Evolutionary conservation across 495 filamentous ascomycete genomes (phyloP).

Genomic region (Neurospora hispaniola): DNA sequence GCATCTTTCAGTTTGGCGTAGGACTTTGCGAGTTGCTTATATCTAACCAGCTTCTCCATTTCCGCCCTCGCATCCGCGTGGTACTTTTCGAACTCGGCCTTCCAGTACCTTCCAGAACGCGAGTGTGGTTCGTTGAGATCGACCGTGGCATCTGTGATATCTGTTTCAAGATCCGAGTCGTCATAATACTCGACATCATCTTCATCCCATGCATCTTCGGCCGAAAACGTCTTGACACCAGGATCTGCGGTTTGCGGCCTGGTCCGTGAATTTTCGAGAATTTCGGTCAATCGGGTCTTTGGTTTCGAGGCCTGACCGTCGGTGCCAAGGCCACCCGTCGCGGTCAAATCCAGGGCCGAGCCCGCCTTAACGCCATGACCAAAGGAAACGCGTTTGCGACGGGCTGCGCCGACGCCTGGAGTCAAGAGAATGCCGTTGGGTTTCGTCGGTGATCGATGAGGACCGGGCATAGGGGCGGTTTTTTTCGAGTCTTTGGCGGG

Average conservation of each 20-base stretch:
- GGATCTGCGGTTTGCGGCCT: conserved; percentile 11
- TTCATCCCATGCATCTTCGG: conserved; percentile 34
- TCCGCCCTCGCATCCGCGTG: conserved; percentile 67
- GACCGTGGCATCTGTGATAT: conserved; percentile 58
- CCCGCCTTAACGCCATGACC: conserved; percentile 45
- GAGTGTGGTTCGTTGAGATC: conserved; percentile 76
- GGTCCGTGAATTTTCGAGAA: conserved; percentile 33
- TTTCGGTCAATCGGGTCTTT: conserved; percentile 46
- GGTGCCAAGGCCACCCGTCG: conserved; percentile 39
- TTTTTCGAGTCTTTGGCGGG: conserved; percentile 34
- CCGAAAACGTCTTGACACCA: conserved; percentile 16
- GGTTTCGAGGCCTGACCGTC: conserved; percentile 40
- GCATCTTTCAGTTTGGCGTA: conserved; percentile 86
- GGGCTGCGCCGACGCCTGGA: conserved; percentile 66
- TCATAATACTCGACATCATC: conserved; percentile 16
- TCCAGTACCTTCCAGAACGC: conserved; percentile 88
- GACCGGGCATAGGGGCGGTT: not conserved
- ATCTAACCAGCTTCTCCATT: conserved; percentile 67
- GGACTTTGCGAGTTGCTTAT: conserved; percentile 73
- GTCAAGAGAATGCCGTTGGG: conserved; percentile 68
- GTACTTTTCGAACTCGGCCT: conserved; percentile 76
- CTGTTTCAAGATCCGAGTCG: conserved; percentile 30
- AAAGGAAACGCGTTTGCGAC: conserved; percentile 88
- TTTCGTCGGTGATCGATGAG: conserved; percentile 31
- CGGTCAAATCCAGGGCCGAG: conserved; percentile 18